A percentile compares a stretch with the other conserved stretches of the same genome.
Evolutionary conservation across 2,329 filamentous ascomycete genomes (phyloP).

Genomic region (Cadophora sp.): DNA sequence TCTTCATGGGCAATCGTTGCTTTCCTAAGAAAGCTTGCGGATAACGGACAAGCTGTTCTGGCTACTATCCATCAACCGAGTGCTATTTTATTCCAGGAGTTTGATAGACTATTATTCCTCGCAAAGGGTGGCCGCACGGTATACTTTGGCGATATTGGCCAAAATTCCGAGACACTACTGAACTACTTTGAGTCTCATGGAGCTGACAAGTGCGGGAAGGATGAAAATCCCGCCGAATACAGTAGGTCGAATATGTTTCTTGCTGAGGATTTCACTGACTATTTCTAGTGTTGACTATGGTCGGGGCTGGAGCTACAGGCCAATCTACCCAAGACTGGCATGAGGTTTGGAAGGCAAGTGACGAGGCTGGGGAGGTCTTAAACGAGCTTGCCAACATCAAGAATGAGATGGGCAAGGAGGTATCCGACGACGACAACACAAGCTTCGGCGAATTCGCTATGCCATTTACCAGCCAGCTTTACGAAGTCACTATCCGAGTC

Average conservation of each 20-base stretch:
- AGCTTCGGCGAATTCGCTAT: conserved; percentile 75
- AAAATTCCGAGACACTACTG: conserved; percentile 42
- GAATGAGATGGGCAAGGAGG: conserved; percentile 54
- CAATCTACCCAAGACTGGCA: conserved; percentile 66
- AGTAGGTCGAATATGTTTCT: conserved; percentile 59
- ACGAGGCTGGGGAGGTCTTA: conserved; percentile 45
- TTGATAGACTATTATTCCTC: conserved; percentile 81
- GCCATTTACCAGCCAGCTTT: conserved; percentile 71
- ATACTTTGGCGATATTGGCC: conserved; percentile 82
- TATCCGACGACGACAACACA: conserved; percentile 61
- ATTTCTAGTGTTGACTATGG: conserved; percentile 48
- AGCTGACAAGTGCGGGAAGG: conserved; percentile 67
- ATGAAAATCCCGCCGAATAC: conserved; percentile 84
- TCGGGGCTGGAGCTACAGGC: conserved; percentile 67
- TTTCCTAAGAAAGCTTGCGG: conserved; percentile 86
- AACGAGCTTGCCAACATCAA: conserved; percentile 37
- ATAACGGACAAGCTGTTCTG: conserved; percentile 87
- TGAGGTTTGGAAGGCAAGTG: conserved; percentile 48
- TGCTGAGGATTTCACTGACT: conserved; percentile 33
- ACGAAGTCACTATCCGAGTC: conserved; percentile 68
- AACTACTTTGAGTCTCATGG: conserved; percentile 80
- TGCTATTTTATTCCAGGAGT: conserved; percentile 91
- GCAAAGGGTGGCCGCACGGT: conserved; percentile 79
- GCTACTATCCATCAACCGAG: conserved; percentile 97
- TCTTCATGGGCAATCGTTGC: conserved; percentile 93